These are phyloP conservation scores for Cryptococcus deneoformans DNA, from an alignment of 1,284 basidiomycete genomes.

Conservation along the genomic window DNA sequence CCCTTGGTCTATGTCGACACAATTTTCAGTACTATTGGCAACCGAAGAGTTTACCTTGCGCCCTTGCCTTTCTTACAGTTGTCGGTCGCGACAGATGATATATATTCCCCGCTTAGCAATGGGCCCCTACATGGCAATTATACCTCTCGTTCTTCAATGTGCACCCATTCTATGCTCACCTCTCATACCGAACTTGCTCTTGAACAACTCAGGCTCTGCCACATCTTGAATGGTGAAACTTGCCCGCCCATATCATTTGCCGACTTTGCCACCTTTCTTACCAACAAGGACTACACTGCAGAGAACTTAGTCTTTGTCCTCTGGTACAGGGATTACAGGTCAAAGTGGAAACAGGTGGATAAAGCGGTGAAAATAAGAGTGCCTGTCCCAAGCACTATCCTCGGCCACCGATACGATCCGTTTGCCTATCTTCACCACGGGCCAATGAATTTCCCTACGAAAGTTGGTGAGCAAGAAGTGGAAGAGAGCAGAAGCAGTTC, in stretches of 20 bases:
- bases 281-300: slow-evolving; percentile 33
- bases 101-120: too few species aligned
- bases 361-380: slow-evolving; percentile 13
- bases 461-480: neutral
- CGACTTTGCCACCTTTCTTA: slow-evolving; percentile 37
- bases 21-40: too few species aligned
- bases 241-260: slow-evolving; percentile 36
- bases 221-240: slow-evolving; percentile 37
- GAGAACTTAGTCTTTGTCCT: slow-evolving; percentile 41
- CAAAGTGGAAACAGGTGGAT: slow-evolving; percentile 17
- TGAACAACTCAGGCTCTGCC: slow-evolving; percentile 29
- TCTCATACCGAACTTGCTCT: slow-evolving; percentile 72
- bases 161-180: slow-evolving; percentile 56
- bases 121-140: too few species aligned
- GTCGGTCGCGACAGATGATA: too few species aligned
- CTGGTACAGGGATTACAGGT: slow-evolving; percentile 34
- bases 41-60: too few species aligned
- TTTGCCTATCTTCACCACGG: slow-evolving; percentile 25
- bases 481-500: too few species aligned
- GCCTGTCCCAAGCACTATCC: slow-evolving; percentile 26
- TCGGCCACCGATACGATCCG: slow-evolving; percentile 28
- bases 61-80: too few species aligned
- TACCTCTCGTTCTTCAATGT: too few species aligned
- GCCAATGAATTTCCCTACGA: slow-evolving; percentile 3
- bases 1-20: too few species aligned